phyloP scores from a whole-genome alignment of 208 protist species.

The Acanthamoeba castellanii region DNA sequence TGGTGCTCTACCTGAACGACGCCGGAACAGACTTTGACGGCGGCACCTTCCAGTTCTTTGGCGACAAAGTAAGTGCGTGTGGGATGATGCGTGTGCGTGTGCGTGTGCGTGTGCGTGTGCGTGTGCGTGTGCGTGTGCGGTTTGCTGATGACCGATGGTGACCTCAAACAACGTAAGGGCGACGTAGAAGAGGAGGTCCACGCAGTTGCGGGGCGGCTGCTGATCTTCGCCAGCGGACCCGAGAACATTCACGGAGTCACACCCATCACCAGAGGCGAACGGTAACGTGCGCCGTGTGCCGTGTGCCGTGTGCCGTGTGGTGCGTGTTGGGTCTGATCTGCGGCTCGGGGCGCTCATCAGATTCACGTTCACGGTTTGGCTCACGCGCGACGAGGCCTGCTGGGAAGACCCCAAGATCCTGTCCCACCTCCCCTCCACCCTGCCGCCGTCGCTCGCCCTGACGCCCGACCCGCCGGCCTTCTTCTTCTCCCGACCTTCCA shows the following conservation, averaged over 20 bases:
- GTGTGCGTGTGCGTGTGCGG: neutral
- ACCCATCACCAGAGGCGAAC: constrained; percentile 48
- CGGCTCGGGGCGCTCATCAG: neutral
- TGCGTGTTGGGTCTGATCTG: too few species aligned
- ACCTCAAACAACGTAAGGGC: neutral
- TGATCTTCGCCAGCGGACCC: constrained; percentile 34
- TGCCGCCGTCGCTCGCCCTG: neutral
- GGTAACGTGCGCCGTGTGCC: neutral
- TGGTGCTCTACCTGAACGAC: constrained; percentile 69
- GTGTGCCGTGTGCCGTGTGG: neutral
- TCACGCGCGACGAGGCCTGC: constrained; percentile 13
- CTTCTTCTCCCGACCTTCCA: neutral
- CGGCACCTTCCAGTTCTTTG: constrained; percentile 65
- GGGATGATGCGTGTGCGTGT: neutral
- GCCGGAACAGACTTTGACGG: constrained; percentile 35
- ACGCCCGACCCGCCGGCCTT: neutral
- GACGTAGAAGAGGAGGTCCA: neutral
- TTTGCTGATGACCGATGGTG: neutral
- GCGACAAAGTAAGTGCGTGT: neutral
- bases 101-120: neutral
- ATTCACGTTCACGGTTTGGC: constrained; percentile 64
- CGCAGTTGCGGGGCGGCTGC: neutral
- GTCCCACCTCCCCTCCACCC: neutral
- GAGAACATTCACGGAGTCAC: constrained; percentile 52
- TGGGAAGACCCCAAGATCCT: constrained; percentile 30